Conservation (phyloP, 768 basidiomycete genomes). For the Mycena capillaripes region DNA sequence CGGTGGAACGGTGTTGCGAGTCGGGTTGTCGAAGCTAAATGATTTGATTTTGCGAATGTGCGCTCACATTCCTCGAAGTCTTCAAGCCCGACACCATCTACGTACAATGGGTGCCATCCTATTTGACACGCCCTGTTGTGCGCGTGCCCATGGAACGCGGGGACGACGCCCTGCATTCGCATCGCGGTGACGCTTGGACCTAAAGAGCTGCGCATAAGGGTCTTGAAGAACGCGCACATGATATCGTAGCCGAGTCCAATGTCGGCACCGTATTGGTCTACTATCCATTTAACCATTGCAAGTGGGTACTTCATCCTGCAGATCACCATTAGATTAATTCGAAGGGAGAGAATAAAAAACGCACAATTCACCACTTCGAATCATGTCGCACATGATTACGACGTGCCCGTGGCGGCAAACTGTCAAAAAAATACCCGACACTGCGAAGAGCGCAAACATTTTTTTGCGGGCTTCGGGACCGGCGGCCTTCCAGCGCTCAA, state of each 20-base stretch:
- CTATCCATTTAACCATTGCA: slow-evolving; percentile 37
- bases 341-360: not conserved
- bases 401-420: no score
- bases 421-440: slow-evolving; percentile 46
- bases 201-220: slow-evolving; percentile 38
- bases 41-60: no score
- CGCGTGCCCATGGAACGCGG: no score
- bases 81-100: no score
- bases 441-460: slow-evolving; percentile 42
- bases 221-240: slow-evolving; percentile 43
- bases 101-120: no score
- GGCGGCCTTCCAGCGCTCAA: slow-evolving; percentile 36
- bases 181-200: slow-evolving; percentile 28
- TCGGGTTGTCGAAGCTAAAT: no score
- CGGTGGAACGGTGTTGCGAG: slow-evolving; percentile 41
- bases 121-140: no score
- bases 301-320: slow-evolving; percentile 48
- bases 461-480: slow-evolving; percentile 37
- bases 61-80: no score
- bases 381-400: slow-evolving; percentile 44
- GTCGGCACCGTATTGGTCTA: slow-evolving; percentile 32
- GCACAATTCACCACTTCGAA: slow-evolving; percentile 45
- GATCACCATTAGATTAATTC: not conserved
- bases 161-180: slow-evolving; percentile 7
- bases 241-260: slow-evolving; percentile 37